Conservation (phyloP, 2,329 filamentous ascomycete genomes). For the Xylariales sp. region DNA sequence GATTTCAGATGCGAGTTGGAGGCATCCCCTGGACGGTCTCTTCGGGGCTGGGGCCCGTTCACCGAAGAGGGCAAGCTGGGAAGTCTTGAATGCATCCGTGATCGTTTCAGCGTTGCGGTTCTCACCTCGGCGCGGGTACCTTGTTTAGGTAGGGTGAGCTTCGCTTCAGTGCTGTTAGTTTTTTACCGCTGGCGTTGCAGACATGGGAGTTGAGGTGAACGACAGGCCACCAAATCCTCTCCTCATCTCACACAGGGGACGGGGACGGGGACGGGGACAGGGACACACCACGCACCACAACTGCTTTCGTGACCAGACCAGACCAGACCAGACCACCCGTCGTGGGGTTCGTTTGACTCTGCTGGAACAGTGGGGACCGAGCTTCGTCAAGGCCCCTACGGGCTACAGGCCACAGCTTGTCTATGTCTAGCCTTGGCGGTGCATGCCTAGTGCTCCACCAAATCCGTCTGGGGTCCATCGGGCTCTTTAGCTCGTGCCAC, state of each 20-base stretch:
- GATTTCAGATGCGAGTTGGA: too few relatives aligned
- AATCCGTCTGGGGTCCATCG: slow-evolving; percentile 7
- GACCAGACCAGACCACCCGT: too few relatives aligned
- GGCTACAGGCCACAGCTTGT: slow-evolving; percentile 1
- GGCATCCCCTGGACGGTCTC: too few relatives aligned
- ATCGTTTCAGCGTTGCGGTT: not conserved
- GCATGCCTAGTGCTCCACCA: slow-evolving; percentile 3
- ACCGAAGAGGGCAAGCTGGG: too few relatives aligned
- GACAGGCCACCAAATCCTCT: too few relatives aligned
- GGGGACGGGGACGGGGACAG: too few relatives aligned
- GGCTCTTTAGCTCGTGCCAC: slow-evolving; percentile 7
- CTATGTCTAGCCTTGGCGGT: slow-evolving; percentile 9
- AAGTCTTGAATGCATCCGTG: too few relatives aligned
- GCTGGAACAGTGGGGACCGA: slow-evolving; percentile 7
- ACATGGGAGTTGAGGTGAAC: too few relatives aligned
- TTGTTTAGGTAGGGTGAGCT: not conserved
- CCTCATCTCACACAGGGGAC: too few relatives aligned
- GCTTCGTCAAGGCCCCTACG: slow-evolving; percentile 1
- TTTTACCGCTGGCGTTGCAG: not conserved
- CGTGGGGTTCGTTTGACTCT: slow-evolving; percentile 10
- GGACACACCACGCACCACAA: too few relatives aligned
- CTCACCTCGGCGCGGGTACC: not conserved
- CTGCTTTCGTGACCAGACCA: too few relatives aligned
- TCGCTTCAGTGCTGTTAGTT: not conserved
- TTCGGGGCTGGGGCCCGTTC: too few relatives aligned